Evolutionary conservation across 1,284 basidiomycete genomes (phyloP), one percentile per base, ranked within the genome.

Genomic region (Ceratobasidium sp.): DNA sequence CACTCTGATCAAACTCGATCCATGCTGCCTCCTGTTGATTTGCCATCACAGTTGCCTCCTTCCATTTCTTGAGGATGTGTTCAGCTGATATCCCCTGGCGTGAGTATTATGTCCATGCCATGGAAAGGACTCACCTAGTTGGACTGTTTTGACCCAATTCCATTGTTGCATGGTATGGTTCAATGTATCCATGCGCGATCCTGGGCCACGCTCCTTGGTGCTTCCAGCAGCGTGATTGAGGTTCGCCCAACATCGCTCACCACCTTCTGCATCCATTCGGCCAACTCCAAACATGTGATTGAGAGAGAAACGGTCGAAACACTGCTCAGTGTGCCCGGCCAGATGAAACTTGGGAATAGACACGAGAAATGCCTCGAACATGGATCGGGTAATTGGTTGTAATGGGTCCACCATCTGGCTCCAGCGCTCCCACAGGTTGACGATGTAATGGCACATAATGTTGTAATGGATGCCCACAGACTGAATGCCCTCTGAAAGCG

Each of bases 281-380:
- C 73, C 73, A 14, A 75, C 52, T 1, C 38, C 41, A 23, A 6
- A 18, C 1, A 54, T 50, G 16, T 55, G 2, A 16, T 75, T 75
- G 1, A 75, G 52, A 5, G 48, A 75, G 41, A 44, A 55, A 3
- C 33, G n/a, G 7, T 16, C 52, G 33, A 14, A 46, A n/a, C 73
- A 75, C 0, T 5, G 2, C 1, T 44, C 30, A 2, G 33, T 44
- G 33, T 75, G 73, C 0, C 62, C 73, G 8, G 33, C 33, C 0
- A 75, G 23, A 30, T 75, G 73, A n/a, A 65, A 75, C 20, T 55
- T 75, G 2, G 73, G 73, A n/a, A 75, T 35, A 1, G 30, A 33
- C 1, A 14, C 18, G 16, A 75, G 27, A 20, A 75, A 38, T 0
- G 48, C 0, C 0, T 35, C 4, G 38, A 50, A 41, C 3, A n/a